Evolutionary conservation across 371 early-diverging fungal species (phyloP).

Genomic region (Mortierella sp.): DNA sequence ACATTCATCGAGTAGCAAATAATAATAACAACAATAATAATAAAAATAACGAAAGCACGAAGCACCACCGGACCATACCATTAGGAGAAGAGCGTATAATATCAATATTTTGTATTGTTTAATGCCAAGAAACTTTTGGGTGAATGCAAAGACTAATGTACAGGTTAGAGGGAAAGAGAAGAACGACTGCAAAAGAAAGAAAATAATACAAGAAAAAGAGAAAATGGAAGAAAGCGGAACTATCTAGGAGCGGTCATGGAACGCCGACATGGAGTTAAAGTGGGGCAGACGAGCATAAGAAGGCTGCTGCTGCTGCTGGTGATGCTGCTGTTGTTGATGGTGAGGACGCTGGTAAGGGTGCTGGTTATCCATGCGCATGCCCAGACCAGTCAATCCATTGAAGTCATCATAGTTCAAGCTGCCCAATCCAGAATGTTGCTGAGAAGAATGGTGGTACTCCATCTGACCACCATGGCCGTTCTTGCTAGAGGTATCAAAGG

Average conservation of each 20-base stretch:
- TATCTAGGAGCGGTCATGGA: slow-evolving; percentile 25
- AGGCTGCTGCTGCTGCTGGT: slow-evolving; percentile 17
- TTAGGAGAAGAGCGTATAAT: not conserved
- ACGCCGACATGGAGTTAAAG: slow-evolving; percentile 26
- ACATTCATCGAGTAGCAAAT: no score
- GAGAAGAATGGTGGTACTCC: slow-evolving; percentile 20
- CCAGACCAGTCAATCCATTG: slow-evolving; percentile 22
- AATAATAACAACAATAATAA: no score
- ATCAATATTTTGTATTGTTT: not conserved
- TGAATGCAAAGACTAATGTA: slow-evolving; percentile 5
- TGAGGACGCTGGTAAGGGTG: slow-evolving; percentile 21
- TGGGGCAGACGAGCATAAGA: slow-evolving; percentile 30
- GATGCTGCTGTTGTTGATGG: slow-evolving; percentile 29
- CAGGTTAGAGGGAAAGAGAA: not conserved
- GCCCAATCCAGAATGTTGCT: slow-evolving; percentile 28
- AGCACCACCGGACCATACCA: no score
- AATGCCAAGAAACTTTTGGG: not conserved
- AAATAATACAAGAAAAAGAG: not conserved
- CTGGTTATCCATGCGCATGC: slow-evolving; percentile 8
- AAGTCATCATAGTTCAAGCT: slow-evolving; percentile 28
- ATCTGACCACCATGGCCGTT: slow-evolving; percentile 20
- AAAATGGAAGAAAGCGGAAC: not conserved
- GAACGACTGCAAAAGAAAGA: not conserved
- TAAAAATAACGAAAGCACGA: no score
- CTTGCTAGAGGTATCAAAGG: slow-evolving; percentile 6